Evolutionary conservation across 2,329 filamentous ascomycete species (phyloP).

Genomic region (Xylariaceae sp.): DNA sequence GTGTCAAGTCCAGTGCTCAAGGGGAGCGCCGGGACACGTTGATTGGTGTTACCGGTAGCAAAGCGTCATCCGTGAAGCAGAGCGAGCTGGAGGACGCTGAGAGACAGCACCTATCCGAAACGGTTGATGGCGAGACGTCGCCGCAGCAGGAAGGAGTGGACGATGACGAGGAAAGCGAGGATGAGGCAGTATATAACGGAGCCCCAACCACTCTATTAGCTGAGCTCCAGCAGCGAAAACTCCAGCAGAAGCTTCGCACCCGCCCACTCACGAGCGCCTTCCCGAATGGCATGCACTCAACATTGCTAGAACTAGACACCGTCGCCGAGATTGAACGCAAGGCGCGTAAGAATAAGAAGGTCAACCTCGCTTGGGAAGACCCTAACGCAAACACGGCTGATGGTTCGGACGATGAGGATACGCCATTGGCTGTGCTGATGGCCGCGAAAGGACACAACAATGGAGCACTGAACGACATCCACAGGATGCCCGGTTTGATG

Average conservation of each 20-base stretch:
- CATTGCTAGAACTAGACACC: slow-evolving; percentile 81
- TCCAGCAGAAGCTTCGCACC: slow-evolving; percentile 75
- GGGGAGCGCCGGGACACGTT: slow-evolving; percentile 15
- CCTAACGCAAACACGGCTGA: slow-evolving; percentile 16
- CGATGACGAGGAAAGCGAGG: slow-evolving; percentile 38
- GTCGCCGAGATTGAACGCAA: slow-evolving; percentile 79
- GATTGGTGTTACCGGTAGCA: slow-evolving; percentile 5
- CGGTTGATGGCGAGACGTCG: slow-evolving; percentile 23
- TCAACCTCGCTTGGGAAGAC: slow-evolving; percentile 84
- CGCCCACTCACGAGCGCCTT: slow-evolving; percentile 54
- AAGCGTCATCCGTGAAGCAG: slow-evolving; percentile 1
- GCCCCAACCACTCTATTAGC: slow-evolving; percentile 85
- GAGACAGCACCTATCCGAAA: slow-evolving; percentile 15
- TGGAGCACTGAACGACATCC: slow-evolving; percentile 45
- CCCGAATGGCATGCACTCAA: slow-evolving; percentile 81
- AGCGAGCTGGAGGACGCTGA: slow-evolving; percentile 18
- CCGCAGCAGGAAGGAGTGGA: slow-evolving; percentile 36
- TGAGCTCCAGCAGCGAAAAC: slow-evolving; percentile 84
- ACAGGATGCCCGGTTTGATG: slow-evolving; percentile 65
- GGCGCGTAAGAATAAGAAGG: slow-evolving; percentile 63
- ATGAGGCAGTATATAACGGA: slow-evolving; percentile 51
- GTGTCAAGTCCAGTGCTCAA: slow-evolving; percentile 17
- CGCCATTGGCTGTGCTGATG: slow-evolving; percentile 77
- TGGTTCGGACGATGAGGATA: slow-evolving; percentile 44
- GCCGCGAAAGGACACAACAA: slow-evolving; percentile 51